These are phyloP conservation scores for Pyropia haitanensis DNA, from an alignment of 23 red algal species.

Conservation along the genomic window DNA sequence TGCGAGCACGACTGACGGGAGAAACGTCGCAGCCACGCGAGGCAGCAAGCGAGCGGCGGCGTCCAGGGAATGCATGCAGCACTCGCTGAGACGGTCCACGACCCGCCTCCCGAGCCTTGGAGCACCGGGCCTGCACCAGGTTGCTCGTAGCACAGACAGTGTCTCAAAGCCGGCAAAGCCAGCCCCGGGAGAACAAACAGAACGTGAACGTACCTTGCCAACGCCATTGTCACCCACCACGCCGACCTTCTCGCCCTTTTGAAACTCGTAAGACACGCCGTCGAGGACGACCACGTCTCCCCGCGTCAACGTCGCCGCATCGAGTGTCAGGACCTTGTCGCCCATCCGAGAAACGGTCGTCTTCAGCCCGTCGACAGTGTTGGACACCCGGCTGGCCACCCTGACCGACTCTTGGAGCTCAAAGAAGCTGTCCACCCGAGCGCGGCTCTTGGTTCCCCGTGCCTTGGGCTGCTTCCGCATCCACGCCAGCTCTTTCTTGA, in stretches of 20 bases:
- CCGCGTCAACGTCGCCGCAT: conserved; percentile 18
- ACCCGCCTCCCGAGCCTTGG: no score
- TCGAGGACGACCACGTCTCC: conserved; percentile 32
- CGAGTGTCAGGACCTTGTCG: conserved; percentile 23
- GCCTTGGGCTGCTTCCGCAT: conserved; percentile 63
- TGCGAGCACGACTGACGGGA: no score
- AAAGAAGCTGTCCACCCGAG: conserved; percentile 55
- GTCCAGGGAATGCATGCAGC: no score
- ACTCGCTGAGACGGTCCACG: no score
- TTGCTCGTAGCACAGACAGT: no score
- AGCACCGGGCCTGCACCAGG: no score
- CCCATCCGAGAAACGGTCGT: conserved; percentile 33
- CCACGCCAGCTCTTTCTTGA: conserved; percentile 80
- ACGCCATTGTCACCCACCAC: conserved; percentile 78
- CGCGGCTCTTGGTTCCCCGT: conserved; percentile 43
- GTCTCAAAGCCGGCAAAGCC: background rate
- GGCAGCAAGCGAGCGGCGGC: no score
- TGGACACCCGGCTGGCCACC: background rate
- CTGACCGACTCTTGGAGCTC: conserved; percentile 13
- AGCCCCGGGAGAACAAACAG: background rate
- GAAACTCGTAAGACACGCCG: conserved; percentile 59
- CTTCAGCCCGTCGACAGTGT: conserved; percentile 11
- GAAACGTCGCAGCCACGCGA: no score
- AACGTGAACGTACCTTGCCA: conserved; percentile 44
- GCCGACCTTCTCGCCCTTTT: conserved; percentile 66